Base-by-base conservation (phyloP, 2,329 filamentous ascomycete genomes). In the Ilyonectria robusta region DNA sequence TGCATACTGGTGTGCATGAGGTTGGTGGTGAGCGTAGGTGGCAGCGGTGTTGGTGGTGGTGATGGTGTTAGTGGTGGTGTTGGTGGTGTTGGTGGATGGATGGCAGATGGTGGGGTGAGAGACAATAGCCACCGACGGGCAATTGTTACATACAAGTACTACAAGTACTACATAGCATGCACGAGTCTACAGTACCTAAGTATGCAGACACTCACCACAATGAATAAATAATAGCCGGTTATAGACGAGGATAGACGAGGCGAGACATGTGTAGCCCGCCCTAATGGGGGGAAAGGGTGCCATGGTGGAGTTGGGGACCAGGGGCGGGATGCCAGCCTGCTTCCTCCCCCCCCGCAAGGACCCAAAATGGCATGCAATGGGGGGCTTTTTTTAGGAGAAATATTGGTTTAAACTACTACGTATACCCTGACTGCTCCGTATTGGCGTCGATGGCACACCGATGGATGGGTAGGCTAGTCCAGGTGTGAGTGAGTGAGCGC, bases 31-130 rank as follows among this genome's bases (percentile, higher is more conserved):
- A 33, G 54, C 31, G 54, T 21, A n/a, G 40, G n/a, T 21, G 54
- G 42, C 21, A 31, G 54, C 54, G 54, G 54, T 57, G 54, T 42
- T 19, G 11, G 40, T 56, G 54, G 54, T 57, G 54, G 23, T 42
- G 23, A 21, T 57, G 37, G 29, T 51, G 53, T 21, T 42, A 21
- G 54, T 57, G 23, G 15, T 57, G 37, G 29, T 51, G 53, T 21
- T 42, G 35, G 35, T 15, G 31, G 6, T 40, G 19, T 6, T 17
- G 47, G 47, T 55, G 53, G 53, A 15, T 56, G 26, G 46, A 17
- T 29, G 46, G 21, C n/a, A 15, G 46, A 17, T 48, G 46, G 26
- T n/a, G 47, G 47, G 50, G 50, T 35, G 29, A 23, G 50, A 13
- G 29, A 35, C 6, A 29, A 4, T 33, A 50, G 15, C 26, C 26